Conservation (phyloP, 371 early-diverging fungal genomes). For the Mucor circinelloides region DNA sequence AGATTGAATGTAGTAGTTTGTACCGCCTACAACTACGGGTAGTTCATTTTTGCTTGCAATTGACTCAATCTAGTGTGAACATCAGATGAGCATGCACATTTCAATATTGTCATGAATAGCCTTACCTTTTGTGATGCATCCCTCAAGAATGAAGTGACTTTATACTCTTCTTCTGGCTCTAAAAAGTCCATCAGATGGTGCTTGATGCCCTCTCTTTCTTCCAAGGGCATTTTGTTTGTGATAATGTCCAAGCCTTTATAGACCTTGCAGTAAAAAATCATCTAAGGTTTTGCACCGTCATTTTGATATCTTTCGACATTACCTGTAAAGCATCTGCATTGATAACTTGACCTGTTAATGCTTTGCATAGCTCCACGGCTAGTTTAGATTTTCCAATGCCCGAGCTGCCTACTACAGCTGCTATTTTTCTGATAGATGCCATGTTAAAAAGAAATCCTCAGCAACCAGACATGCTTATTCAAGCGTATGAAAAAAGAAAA, state of each 20-base stretch:
- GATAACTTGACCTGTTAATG: slow-evolving; percentile 88
- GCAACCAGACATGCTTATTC: background rate
- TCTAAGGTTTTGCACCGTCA: background rate
- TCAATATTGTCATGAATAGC: background rate
- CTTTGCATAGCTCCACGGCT: slow-evolving; percentile 83
- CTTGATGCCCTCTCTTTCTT: slow-evolving; percentile 70
- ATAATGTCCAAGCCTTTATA: slow-evolving; percentile 89
- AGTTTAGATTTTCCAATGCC: slow-evolving; percentile 95
- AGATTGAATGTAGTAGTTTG: slow-evolving; percentile 94
- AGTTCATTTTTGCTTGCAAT: slow-evolving; percentile 68
- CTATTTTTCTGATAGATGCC: slow-evolving; percentile 34
- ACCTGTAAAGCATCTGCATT: slow-evolving; percentile 96
- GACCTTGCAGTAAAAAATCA: slow-evolving; percentile 51
- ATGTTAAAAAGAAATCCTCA: slow-evolving; percentile 5
- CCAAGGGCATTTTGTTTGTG: slow-evolving; percentile 88
- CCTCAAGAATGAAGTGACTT: slow-evolving; percentile 80
- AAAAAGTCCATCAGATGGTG: slow-evolving; percentile 92
- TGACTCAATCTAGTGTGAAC: slow-evolving; percentile 63
- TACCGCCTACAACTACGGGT: slow-evolving; percentile 95
- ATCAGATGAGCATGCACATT: background rate
- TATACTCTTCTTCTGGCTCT: slow-evolving; percentile 77
- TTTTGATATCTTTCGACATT: slow-evolving; percentile 7
- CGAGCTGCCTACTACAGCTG: slow-evolving; percentile 81
- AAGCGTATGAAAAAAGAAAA: background rate
- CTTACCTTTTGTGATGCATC: slow-evolving; percentile 74